These are phyloP conservation scores for Uronychia binucleata DNA, from an alignment of 73 alveolate genomes.

Conservation along the genomic window DNA sequence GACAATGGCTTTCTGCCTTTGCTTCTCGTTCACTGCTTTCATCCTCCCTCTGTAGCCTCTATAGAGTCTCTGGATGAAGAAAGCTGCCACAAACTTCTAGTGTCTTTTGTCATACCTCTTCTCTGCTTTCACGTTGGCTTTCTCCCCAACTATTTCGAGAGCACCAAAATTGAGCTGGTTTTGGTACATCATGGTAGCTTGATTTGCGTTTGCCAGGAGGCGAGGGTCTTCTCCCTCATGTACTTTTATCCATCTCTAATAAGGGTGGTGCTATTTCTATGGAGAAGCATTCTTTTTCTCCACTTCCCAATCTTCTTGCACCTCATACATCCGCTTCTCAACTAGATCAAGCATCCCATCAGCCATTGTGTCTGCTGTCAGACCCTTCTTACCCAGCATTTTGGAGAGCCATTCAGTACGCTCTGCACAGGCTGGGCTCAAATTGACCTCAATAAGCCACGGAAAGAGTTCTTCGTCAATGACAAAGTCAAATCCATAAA, in stretches of 20 bases:
- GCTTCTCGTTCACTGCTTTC: background rate
- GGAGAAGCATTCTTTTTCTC: no score
- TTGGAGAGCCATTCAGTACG: conserved; percentile 68
- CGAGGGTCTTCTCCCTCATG: no score
- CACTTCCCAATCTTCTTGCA: no score
- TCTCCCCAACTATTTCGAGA: conserved; percentile 57
- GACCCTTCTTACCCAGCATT: no score
- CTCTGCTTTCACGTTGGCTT: conserved; percentile 58
- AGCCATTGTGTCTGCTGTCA: conserved; percentile 67
- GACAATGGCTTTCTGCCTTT: background rate
- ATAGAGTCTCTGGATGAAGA: conserved; percentile 46
- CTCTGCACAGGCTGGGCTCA: conserved; percentile 86
- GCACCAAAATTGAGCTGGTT: conserved; percentile 7
- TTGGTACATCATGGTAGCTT: background rate
- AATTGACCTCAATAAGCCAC: conserved; percentile 74
- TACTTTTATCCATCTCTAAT: no score
- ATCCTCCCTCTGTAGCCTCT: conserved; percentile 56
- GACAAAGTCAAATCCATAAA: conserved; percentile 76
- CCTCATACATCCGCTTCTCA: conserved; percentile 36
- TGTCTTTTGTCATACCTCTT: conserved; percentile 43
- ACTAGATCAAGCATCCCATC: conserved; percentile 62
- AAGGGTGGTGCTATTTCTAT: no score
- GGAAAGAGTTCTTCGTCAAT: conserved; percentile 63
- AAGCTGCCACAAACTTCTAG: conserved; percentile 17
- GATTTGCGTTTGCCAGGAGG: no score